Evolutionary conservation across 2,329 filamentous ascomycete genomes (phyloP), one percentile per base, ranked within the genome.

Genomic region (Penicillium sp.): DNA sequence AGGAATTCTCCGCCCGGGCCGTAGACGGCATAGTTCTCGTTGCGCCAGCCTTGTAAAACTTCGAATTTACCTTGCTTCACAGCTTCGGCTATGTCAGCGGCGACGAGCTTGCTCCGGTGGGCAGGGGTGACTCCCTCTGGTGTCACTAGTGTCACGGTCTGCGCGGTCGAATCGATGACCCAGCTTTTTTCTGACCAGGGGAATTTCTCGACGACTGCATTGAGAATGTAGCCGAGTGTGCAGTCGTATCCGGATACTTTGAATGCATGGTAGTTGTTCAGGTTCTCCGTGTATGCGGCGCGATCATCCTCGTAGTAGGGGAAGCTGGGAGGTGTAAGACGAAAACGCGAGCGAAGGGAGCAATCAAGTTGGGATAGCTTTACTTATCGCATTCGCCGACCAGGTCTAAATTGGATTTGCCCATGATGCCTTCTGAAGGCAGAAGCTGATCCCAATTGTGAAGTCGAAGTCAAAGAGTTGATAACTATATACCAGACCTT

Each of bases 11-110:
- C 77, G 13, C 77, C 70, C 0, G 70, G 78, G 1, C 78, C 80
- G 61, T 88, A 93, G 7, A 95, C 80, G 0, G 88, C 84, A 73
- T 88, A 95, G 15, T 82, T 70, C 69, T 95, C 89, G 61, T 87
- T 73, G 37, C 88, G 79, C 89, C 89, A 95, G 52, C 86, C 85
- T 17, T 74, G 74, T 15, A 97, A 76, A 1, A 95, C 75, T 34
- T 80, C 74, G 65, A 97, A 97, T 1, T 79, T 80, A 6, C 77
- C 73, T n/a, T 79, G 77, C n/a, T 79, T 72, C 17, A 84, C 82
- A 77, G 90, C 87, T 57, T 84, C 79, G 2, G 74, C 64, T 32
- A 84, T 76, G 4, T 89, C 83, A 39, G 73, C 69, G 4, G 72
- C 74, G 9, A 83, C 67, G 8, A 75, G 65, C 5, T 72, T 69